phyloP scores from a whole-genome alignment of 371 early-diverging fungal species.

The Rhizopus arrhizus region DNA sequence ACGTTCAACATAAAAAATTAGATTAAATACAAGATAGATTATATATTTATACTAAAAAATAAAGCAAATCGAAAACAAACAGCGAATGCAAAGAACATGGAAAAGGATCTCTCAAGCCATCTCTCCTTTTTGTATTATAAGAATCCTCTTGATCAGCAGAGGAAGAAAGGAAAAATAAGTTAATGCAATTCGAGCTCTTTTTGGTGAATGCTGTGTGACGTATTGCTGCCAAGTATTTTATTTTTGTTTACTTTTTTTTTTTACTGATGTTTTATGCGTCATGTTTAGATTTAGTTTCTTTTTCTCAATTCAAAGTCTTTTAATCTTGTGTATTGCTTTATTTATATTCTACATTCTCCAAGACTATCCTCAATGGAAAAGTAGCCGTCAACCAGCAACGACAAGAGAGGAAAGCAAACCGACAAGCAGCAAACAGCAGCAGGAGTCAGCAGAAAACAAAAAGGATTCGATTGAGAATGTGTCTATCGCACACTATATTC shows the following conservation, averaged over 20 bases:
- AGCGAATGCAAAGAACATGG: no score
- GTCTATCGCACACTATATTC: constrained; percentile 34
- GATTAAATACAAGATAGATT: no score
- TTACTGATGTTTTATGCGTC: not conserved
- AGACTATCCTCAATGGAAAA: constrained; percentile 26
- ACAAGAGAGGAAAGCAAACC: not conserved
- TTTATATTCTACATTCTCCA: constrained; percentile 12
- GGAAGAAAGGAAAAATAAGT: no score
- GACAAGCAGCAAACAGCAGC: no score
- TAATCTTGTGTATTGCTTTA: constrained; percentile 6
- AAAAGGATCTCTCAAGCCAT: no score
- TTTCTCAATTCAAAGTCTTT: constrained; percentile 25
- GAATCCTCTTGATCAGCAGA: no score
- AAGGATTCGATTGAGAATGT: constrained; percentile 13
- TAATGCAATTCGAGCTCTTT: not conserved
- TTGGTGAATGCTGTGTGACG: not conserved
- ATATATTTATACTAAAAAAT: no score
- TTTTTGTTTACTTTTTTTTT: not conserved
- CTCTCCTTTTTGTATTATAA: no score
- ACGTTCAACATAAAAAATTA: no score
- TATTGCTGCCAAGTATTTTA: constrained; percentile 7
- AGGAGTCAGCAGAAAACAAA: constrained; percentile 2
- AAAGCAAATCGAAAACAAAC: no score
- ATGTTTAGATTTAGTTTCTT: constrained; percentile 4
- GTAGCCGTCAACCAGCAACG: constrained; percentile 2